Evolutionary conservation across 371 early-diverging fungal species (phyloP).

Genomic region (Blakeslea trispora): DNA sequence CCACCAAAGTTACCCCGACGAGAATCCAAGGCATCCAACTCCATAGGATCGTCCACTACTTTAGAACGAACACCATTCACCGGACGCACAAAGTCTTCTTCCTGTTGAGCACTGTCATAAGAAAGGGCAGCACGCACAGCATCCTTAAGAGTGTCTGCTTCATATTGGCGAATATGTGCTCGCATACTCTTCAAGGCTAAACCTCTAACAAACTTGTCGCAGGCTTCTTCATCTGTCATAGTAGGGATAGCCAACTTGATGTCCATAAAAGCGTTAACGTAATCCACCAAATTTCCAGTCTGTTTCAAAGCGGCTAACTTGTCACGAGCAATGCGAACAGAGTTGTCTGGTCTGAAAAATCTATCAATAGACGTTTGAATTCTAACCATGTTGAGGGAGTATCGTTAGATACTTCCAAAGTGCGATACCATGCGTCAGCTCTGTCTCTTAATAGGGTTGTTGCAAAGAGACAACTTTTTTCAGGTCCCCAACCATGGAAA

Average conservation of each 20-base stretch:
- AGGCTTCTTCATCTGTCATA: conserved; percentile 17
- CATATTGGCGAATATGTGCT: conserved; percentile 49
- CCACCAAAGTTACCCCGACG: neutral
- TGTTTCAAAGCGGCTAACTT: conserved; percentile 5
- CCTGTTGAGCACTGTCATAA: conserved; percentile 11
- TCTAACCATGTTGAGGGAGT: neutral
- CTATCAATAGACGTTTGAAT: neutral
- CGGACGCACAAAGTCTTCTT: neutral
- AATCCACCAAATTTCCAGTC: conserved; percentile 5
- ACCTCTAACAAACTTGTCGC: conserved; percentile 14
- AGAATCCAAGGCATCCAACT: neutral
- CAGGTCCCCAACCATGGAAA: neutral
- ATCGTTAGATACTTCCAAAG: neutral
- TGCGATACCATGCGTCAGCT: neutral
- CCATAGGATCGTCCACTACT: neutral
- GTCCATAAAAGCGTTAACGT: conserved; percentile 13
- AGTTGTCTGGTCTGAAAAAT: conserved; percentile 13
- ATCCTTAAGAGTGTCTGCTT: conserved; percentile 54
- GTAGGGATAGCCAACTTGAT: conserved; percentile 1
- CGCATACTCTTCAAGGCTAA: neutral
- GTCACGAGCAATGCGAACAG: conserved; percentile 8
- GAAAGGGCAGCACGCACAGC: neutral
- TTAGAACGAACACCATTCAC: too few relatives aligned
- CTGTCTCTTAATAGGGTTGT: neutral
- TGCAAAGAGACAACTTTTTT: neutral